Evolutionary conservation across 768 basidiomycete species (phyloP), one percentile per base, ranked within the genome.

Genomic region (Macrolepiota albuminosa): DNA sequence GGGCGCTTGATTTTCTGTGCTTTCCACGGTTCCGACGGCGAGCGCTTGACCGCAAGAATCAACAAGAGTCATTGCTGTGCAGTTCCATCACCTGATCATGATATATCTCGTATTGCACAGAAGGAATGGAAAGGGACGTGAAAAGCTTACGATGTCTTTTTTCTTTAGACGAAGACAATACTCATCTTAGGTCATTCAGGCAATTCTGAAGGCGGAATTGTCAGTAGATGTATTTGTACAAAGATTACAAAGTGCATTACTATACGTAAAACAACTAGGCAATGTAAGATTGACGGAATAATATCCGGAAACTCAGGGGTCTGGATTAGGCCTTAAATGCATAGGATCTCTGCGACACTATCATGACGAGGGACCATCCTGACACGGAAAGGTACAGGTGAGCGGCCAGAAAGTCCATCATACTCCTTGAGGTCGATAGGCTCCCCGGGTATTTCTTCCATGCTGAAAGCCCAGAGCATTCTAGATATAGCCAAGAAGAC

Each of bases 391-490:
- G 79, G 77, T 11, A 79, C 67, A 0, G 79, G 80, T 4, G 76
- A 76, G 40, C 79, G 73, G 0, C 78, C 79, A 9, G 79, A 80
- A 24, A 72, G 65, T 7, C 79, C 80, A 57, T 80, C 78, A 57
- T 81, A 80, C 60, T 80, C 79, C 47, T 75, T 75, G 42, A 81
- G 63, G 61, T 75, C 74, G 56, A 80, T 80, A 0, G 76, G 76
- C 51, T 80, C 74, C 16, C 66, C 75, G 0, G 79, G 76, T 10
- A 78, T 68, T 45, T 71, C 69, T 43, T 73, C 71, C 65, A 80
- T 73, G 34, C 64, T 71, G 69, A 78, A 82, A 1, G 78, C 75
- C 81, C 80, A 82, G 18, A 81, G 70, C 70, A 82, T 72, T 26
- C 75, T 74, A 2, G 80, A 72, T 52, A 81, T 75, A 18, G 74